Conservation (phyloP, 306 rosid genomes). For the Dryas alaskensis region DNA sequence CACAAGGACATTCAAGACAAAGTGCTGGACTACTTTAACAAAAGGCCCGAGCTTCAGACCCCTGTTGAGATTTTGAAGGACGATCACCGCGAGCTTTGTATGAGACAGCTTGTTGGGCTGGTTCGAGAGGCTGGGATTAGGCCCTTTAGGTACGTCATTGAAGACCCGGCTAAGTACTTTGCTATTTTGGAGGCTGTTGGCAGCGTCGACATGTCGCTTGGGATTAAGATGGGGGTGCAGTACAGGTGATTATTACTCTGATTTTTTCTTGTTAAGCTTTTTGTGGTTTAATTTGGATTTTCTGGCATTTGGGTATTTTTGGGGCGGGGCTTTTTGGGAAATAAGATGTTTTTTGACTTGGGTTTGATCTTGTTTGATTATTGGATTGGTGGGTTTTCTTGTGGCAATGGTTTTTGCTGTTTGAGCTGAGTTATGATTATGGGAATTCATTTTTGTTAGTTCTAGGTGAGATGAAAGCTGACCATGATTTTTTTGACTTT, state of each 20-base stretch:
- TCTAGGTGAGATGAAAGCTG: not conserved
- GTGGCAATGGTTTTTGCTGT: not conserved
- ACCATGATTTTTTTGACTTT: not conserved
- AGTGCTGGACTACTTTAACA: conserved; percentile 54
- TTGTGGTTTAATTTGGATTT: not conserved
- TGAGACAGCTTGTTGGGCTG: conserved; percentile 68
- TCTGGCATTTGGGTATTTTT: not conserved
- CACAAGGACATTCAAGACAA: conserved; percentile 68
- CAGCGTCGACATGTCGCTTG: conserved; percentile 80
- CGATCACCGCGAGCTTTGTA: conserved; percentile 72
- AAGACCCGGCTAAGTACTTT: conserved; percentile 72
- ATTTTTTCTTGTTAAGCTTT: not conserved
- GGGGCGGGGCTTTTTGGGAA: not conserved
- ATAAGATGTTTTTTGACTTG: not conserved
- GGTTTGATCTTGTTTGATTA: not conserved
- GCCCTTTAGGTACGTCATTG: conserved; percentile 50
- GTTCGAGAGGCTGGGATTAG: conserved; percentile 73
- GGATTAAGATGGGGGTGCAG: conserved; percentile 90
- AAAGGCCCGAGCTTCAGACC: conserved; percentile 73
- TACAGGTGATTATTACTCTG: conserved; percentile 48
- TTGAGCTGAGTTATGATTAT: not conserved
- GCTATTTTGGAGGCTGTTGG: conserved; percentile 85
- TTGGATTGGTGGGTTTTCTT: not conserved
- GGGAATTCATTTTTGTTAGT: no score
- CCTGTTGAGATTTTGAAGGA: conserved; percentile 76